Conservation (phyloP, 768 basidiomycete species). For the Mrakia frigida region DNA sequence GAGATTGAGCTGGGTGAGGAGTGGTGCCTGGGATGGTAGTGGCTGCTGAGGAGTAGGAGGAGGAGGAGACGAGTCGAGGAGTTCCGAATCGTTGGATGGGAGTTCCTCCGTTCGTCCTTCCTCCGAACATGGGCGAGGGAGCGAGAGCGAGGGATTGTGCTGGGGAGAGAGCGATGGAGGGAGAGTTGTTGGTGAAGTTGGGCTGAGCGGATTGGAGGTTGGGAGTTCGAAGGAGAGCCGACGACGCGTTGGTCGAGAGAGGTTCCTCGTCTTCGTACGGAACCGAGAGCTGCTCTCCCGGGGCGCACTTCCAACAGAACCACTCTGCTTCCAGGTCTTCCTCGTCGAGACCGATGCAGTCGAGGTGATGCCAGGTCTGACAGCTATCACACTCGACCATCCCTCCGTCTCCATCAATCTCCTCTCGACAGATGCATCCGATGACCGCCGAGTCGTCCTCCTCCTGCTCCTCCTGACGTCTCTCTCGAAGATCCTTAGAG, state of each 20-base stretch:
- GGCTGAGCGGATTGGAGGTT: slow-evolving; percentile 7
- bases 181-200: neutral
- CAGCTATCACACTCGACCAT: slow-evolving; percentile 30
- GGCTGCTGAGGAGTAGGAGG: slow-evolving; percentile 1
- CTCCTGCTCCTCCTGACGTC: neutral
- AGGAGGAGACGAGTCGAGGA: slow-evolving; percentile 6
- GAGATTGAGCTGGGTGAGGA: slow-evolving; percentile 3
- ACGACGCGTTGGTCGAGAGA: neutral
- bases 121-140: slow-evolving; percentile 9
- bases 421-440: slow-evolving; percentile 25
- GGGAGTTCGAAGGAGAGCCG: slow-evolving; percentile 17
- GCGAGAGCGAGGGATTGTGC: slow-evolving; percentile 1
- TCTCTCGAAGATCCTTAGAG: slow-evolving; percentile 5
- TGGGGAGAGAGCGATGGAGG: slow-evolving; percentile 11
- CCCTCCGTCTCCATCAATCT: slow-evolving; percentile 21
- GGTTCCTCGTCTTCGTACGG: slow-evolving; percentile 13
- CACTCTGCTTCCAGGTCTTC: slow-evolving; percentile 27
- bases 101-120: neutral
- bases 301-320: slow-evolving; percentile 31
- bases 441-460: slow-evolving; percentile 7
- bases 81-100: slow-evolving; percentile 16
- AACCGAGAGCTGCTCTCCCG: slow-evolving; percentile 18
- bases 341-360: slow-evolving; percentile 21
- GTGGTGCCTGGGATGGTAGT: neutral
- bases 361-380: slow-evolving; percentile 22